A percentile compares a stretch with the other conserved stretches of the same genome.
These are phyloP conservation scores for Bipolaris oryzae DNA, from an alignment of 2,329 filamentous ascomycete genomes.

Conservation along the genomic window DNA sequence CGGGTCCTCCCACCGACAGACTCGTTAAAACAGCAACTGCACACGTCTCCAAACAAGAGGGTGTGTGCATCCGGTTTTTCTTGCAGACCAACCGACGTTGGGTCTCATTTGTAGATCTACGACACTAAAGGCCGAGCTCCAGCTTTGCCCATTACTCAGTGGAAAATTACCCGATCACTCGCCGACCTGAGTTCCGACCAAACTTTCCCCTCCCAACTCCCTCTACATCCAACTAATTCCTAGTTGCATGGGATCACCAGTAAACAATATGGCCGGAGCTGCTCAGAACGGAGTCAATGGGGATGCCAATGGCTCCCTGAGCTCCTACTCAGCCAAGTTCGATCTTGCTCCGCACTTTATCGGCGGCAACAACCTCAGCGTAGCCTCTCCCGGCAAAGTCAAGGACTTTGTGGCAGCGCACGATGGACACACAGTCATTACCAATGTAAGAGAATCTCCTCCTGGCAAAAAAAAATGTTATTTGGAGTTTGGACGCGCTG, in stretches of 20 bases:
- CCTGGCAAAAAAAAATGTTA: neutral
- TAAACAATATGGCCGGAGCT: constrained; percentile 45
- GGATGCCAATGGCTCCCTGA: constrained; percentile 59
- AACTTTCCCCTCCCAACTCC: constrained; percentile 17
- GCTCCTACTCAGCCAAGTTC: constrained; percentile 79
- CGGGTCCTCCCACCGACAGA: constrained; percentile 29
- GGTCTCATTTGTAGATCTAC: constrained; percentile 20
- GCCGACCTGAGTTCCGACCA: constrained; percentile 18
- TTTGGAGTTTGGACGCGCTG: constrained; percentile 18
- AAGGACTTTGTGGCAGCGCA: constrained; percentile 93
- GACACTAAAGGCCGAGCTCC: constrained; percentile 31
- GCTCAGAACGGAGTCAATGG: constrained; percentile 47
- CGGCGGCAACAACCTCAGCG: constrained; percentile 85
- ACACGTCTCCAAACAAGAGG: neutral
- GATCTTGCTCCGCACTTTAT: constrained; percentile 92
- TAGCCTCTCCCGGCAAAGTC: constrained; percentile 81
- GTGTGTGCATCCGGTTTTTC: neutral
- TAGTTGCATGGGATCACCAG: constrained; percentile 35
- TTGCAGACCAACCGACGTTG: constrained; percentile 9
- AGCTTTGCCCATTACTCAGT: constrained; percentile 24
- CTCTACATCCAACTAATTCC: constrained; percentile 20
- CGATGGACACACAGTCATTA: constrained; percentile 97
- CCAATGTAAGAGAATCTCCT: constrained; percentile 71
- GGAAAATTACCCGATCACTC: constrained; percentile 34
- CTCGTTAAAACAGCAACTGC: constrained; percentile 4